phyloP scores from a whole-genome alignment of 1,139 yeast species.

The Arxiozyma slooffiae region DNA sequence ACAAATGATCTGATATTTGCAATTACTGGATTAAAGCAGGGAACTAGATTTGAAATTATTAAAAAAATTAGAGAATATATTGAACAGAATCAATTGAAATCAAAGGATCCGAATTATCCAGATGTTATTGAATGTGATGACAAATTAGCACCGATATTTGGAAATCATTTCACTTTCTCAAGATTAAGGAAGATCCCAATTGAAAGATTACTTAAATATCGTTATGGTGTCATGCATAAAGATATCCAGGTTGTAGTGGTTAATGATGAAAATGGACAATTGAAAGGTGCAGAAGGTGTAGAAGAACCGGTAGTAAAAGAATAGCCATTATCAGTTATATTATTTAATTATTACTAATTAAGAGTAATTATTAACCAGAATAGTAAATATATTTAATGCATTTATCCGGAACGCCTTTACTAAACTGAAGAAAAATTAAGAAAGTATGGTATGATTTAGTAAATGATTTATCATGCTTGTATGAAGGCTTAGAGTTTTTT shows the following conservation, averaged over 20 bases:
- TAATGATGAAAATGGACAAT: background rate
- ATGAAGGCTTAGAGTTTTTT: too few relatives aligned
- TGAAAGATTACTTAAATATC: background rate
- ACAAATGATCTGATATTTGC: constrained; percentile 15
- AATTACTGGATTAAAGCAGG: constrained; percentile 36
- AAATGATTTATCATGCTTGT: too few relatives aligned
- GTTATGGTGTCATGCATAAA: background rate
- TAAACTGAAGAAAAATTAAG: too few relatives aligned
- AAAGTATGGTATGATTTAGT: too few relatives aligned
- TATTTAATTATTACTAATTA: background rate
- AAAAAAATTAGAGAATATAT: constrained; percentile 66
- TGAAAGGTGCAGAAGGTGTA: background rate
- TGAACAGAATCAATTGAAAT: constrained; percentile 45
- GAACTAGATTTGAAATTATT: constrained; percentile 59
- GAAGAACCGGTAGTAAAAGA: background rate
- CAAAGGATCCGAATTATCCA: constrained; percentile 51
- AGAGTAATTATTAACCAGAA: too few relatives aligned
- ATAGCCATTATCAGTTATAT: background rate
- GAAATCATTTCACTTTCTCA: constrained; percentile 25
- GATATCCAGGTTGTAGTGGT: background rate
- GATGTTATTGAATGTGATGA: constrained; percentile 65
- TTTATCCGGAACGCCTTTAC: too few relatives aligned
- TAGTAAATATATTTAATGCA: too few relatives aligned
- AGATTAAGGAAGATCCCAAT: background rate
- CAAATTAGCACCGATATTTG: constrained; percentile 49